A percentile compares a stretch with the other conserved stretches of the same genome.
Conservation (phyloP, 2,329 filamentous ascomycete species). For the Fusarium lateritium region DNA sequence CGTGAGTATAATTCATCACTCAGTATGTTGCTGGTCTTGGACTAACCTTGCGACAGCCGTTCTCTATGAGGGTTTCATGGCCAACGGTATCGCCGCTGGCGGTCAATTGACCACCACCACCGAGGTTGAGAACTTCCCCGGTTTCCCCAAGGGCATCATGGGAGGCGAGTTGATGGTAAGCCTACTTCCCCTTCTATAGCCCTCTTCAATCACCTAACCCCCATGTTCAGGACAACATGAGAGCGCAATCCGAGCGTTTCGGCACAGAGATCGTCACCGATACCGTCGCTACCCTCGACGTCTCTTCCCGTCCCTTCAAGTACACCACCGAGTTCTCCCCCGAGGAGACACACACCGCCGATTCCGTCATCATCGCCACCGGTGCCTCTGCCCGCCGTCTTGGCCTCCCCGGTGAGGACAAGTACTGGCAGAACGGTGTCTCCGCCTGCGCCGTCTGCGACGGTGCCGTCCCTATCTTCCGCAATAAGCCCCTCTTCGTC, state of each 20-base stretch:
- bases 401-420: slow-evolving; percentile 87
- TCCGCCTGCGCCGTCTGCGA: slow-evolving; percentile 98
- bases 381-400: slow-evolving; percentile 92
- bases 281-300: slow-evolving; percentile 90
- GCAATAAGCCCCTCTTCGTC: slow-evolving; percentile 94
- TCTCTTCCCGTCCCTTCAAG: slow-evolving; percentile 88
- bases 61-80: slow-evolving; percentile 97
- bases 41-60: slow-evolving; percentile 69
- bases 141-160: slow-evolving; percentile 91
- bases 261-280: slow-evolving; percentile 95
- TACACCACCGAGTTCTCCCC: slow-evolving; percentile 93
- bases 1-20: slow-evolving; percentile 63
- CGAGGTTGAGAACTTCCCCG: slow-evolving; percentile 98
- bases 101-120: slow-evolving; percentile 98
- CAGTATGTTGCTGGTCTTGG: background rate
- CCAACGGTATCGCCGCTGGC: slow-evolving; percentile 94
- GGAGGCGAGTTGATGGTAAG: slow-evolving; percentile 87
- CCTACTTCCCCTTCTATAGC: slow-evolving; percentile 11
- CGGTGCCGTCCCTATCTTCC: slow-evolving; percentile 96
- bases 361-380: slow-evolving; percentile 93
- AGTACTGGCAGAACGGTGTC: slow-evolving; percentile 98
- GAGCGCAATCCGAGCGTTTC: slow-evolving; percentile 89
- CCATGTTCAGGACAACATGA: slow-evolving; percentile 82
- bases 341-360: slow-evolving; percentile 86
- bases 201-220: slow-evolving; percentile 14